Evolutionary conservation across 2,329 filamentous ascomycete genomes (phyloP), one percentile per base, ranked within the genome.

Genomic region (Claviceps pazoutovae): DNA sequence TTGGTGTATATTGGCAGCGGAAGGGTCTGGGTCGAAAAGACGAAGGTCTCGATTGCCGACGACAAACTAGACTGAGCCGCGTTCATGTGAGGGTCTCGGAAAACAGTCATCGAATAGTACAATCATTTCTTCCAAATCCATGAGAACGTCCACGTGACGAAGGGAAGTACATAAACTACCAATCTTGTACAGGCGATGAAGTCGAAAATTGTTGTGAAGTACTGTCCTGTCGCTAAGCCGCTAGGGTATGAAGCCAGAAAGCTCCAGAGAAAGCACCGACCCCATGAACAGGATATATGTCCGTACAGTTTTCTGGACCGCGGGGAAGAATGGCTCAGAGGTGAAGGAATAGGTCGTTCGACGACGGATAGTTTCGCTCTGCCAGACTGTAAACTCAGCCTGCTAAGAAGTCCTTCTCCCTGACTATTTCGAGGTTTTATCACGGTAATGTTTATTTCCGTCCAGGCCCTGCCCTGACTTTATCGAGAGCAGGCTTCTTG

Each of bases 1-100:
- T 11, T 67, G 51, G 65, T 43, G 58, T 36, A 56, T 63, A 7
- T 51, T 67, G 34, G 36, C 65, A 38, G 44, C 53, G 7, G 52
- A 55, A 21, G 14, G 37, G 17, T 46, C 44, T 42, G 43, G n/a
- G 14, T 30, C 30, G n/a, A 26, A 38, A 9, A 46, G 11, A 47
- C 14, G 39, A 44, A 37, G 34, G 14, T 11, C n/a, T 21, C n/a
- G 23, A 41, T n/a, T 21, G 5, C 11, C 34, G n/a, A 36, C 17
- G 37, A 30, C 45, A 47, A 13, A 23, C 16, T 42, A 42, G 30
- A 49, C 16, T 5, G n/a, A n/a, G 13, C 26, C n/a, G 19, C 14
- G n/a, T 13, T 50, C 8, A 9, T 34, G 5, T 9, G 21, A 21
- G 17, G 8, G 34, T 23, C 3, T 5, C 4, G 1, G 6, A 9